These are phyloP conservation scores for Boletus pseudopeckii DNA, from an alignment of 768 basidiomycete genomes.

Conservation along the genomic window DNA sequence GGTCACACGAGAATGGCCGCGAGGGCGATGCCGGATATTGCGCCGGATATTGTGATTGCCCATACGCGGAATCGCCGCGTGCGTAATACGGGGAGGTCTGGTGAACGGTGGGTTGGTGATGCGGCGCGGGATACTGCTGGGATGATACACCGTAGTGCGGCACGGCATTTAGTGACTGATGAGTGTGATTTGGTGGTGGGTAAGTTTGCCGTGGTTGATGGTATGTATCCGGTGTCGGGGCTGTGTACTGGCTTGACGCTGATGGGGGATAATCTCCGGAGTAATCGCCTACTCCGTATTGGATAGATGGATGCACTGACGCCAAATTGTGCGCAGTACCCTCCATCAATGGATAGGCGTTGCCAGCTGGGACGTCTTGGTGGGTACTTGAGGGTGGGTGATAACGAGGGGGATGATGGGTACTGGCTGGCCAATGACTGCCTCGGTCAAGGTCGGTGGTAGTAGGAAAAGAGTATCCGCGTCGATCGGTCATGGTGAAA, in stretches of 20 bases:
- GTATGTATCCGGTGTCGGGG: slow-evolving; percentile 13
- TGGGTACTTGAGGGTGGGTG: slow-evolving; percentile 20
- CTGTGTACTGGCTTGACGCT: slow-evolving; percentile 22
- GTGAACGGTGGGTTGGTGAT: slow-evolving; percentile 16
- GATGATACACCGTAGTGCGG: slow-evolving; percentile 29
- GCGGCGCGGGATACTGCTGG: slow-evolving; percentile 28
- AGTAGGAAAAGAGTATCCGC: slow-evolving; percentile 27
- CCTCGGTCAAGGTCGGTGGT: slow-evolving; percentile 13
- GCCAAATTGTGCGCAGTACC: slow-evolving; percentile 18
- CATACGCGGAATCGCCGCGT: slow-evolving; percentile 26
- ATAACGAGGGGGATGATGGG: slow-evolving; percentile 26
- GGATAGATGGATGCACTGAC: slow-evolving; percentile 18
- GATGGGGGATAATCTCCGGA: slow-evolving; percentile 12
- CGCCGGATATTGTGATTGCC: slow-evolving; percentile 47
- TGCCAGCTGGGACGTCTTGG: slow-evolving; percentile 11
- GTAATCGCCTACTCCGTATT: slow-evolving; percentile 25
- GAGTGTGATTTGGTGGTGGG: slow-evolving; percentile 23
- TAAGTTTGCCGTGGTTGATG: slow-evolving; percentile 27
- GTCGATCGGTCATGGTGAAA: slow-evolving; percentile 28
- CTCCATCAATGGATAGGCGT: slow-evolving; percentile 17
- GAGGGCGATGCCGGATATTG: slow-evolving; percentile 58
- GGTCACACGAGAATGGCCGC: slow-evolving; percentile 63
- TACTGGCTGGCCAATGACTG: slow-evolving; percentile 22
- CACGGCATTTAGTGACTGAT: slow-evolving; percentile 36
- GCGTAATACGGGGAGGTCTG: slow-evolving; percentile 36